phyloP scores from a whole-genome alignment of 768 basidiomycete species.

The Cystobasidium ongulense region DNA sequence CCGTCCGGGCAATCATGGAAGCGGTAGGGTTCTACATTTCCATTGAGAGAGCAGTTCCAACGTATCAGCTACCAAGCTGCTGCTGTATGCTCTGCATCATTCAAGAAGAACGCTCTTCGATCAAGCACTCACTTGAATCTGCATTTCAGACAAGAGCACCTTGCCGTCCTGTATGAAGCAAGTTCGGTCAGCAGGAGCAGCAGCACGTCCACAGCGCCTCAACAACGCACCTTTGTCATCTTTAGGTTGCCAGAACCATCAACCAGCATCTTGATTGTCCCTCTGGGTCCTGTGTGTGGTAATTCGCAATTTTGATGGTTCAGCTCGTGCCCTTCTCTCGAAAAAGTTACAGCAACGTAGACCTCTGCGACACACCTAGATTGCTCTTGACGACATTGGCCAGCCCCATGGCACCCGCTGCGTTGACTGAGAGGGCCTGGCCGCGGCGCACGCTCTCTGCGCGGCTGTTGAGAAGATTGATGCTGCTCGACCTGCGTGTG shows the following conservation, averaged over 20 bases:
- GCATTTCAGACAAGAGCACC: conserved; percentile 97
- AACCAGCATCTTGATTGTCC: conserved; percentile 98
- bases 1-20: conserved; percentile 96
- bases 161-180: conserved; percentile 64
- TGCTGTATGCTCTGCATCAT: not conserved
- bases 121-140: conserved; percentile 56
- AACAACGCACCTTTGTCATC: conserved; percentile 73
- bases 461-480: conserved; percentile 46
- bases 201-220: not conserved
- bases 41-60: not conserved
- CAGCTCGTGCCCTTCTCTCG: not conserved
- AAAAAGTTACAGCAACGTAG: not conserved
- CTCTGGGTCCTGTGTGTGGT: conserved; percentile 55
- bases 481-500: conserved; percentile 20
- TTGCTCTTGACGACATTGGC: conserved; percentile 96
- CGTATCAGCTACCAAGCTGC: not conserved
- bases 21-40: conserved; percentile 73
- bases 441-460: conserved; percentile 47
- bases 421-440: conserved; percentile 48
- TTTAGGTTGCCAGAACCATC: conserved; percentile 97
- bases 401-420: conserved; percentile 83
- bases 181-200: not conserved
- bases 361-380: conserved; percentile 57
- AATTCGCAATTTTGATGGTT: not conserved
- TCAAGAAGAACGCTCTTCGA: not conserved